Evolutionary conservation across 2,329 filamentous ascomycete species (phyloP), one percentile per base, ranked within the genome.

Genomic region (Geosmithia morbida): DNA sequence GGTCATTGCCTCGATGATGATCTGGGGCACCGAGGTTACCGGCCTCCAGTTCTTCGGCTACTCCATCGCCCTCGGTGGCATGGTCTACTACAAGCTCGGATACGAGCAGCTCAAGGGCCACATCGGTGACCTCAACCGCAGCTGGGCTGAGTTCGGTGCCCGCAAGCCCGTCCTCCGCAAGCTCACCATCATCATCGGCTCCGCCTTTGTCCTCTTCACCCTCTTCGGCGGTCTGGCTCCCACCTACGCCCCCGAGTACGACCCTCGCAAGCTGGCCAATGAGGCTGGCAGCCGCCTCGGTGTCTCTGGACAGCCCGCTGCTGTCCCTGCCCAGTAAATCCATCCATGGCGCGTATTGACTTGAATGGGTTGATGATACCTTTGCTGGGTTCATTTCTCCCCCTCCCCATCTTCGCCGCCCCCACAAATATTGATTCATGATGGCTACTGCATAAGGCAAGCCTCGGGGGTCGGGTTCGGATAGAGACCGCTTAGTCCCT

Each of bases 101-200:
- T 78, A 75, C 50, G 87, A 94, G 50, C 84, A 87, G 64, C 69
- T 95, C 60, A 89, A 84, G 73, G 83, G 83, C 60, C 87, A 90
- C 63, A 67, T 83, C 50, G 72, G 74, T 51, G 81, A 88, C 56
- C 83, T 74, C 48, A 73, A 74, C 59, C 84, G 87, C 61, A 77
- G 81, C 51, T 94, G 88, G 88, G 83, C 84, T 46, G 88, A 95
- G 59, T 88, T 92, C 56, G 88, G 88, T 49, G 79, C 79, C 56
- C 75, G 74, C 53, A 83, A 83, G 60, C 89, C 89, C 13, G 76
- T 81, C 44, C 71, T 85, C 57, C 85, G 88, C 68, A 89, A 90
- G 69, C 64, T 89, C 46, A 70, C 87, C 52, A 70, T 92, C 55
- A 77, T 90, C 51, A 75, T 71, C 46, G 65, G 75, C 22, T 72